Evolutionary conservation across 768 basidiomycete genomes (phyloP).

Genomic region (Podaxis sp.): DNA sequence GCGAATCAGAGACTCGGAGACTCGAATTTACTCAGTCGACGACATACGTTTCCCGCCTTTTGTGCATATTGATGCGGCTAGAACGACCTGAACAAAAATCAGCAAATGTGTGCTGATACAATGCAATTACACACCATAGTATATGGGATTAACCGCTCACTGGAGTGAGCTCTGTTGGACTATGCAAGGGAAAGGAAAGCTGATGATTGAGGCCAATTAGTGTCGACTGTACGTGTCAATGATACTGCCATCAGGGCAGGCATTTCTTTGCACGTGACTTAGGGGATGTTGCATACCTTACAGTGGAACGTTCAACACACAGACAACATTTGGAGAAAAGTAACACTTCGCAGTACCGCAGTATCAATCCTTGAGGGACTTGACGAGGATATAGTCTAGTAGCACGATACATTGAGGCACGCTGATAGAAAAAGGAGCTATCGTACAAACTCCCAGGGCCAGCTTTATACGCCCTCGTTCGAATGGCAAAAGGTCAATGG

Average conservation of each 20-base stretch:
- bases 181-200: background rate
- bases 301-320: too few relatives aligned
- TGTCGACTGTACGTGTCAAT: slow-evolving; percentile 15
- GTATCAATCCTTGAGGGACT: too few relatives aligned
- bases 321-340: too few relatives aligned
- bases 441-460: too few relatives aligned
- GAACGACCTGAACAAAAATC: slow-evolving; percentile 63
- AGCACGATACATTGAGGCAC: too few relatives aligned
- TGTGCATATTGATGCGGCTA: slow-evolving; percentile 94
- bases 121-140: slow-evolving; percentile 3
- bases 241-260: slow-evolving; percentile 15
- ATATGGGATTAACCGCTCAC: background rate
- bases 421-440: too few relatives aligned
- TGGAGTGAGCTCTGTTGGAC: background rate
- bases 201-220: slow-evolving; percentile 5
- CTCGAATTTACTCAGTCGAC: background rate
- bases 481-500: too few relatives aligned
- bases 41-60: slow-evolving; percentile 89
- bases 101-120: background rate
- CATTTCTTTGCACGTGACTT: slow-evolving; percentile 8
- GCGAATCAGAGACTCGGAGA: slow-evolving; percentile 1
- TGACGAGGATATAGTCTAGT: too few relatives aligned
- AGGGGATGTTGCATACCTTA: too few relatives aligned
- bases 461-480: too few relatives aligned
- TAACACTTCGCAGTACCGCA: too few relatives aligned